These are phyloP conservation scores for Gelatoporia subvermispora DNA, from an alignment of 768 basidiomycete genomes.

Conservation along the genomic window DNA sequence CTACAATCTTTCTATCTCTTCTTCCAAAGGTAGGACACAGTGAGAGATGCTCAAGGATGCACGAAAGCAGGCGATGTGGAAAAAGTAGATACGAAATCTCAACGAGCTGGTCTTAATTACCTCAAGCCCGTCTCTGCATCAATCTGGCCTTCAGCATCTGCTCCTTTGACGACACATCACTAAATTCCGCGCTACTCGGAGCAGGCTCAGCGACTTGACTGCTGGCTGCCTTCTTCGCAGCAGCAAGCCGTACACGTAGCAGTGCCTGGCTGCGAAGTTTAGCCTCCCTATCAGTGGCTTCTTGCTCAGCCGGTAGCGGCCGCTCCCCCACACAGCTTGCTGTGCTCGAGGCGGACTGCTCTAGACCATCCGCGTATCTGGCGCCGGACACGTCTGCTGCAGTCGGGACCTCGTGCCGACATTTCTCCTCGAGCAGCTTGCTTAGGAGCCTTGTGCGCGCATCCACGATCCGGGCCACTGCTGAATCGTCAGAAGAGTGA, in stretches of 20 bases:
- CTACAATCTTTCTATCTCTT: too few species aligned
- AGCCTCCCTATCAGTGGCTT: slow-evolving; percentile 31
- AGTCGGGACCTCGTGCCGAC: slow-evolving; percentile 7
- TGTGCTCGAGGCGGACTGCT: neutral
- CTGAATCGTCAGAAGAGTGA: neutral
- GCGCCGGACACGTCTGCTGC: neutral
- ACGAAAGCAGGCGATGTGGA: too few species aligned
- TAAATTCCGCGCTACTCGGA: slow-evolving; percentile 6
- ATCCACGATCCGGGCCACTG: slow-evolving; percentile 1
- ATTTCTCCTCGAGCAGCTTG: slow-evolving; percentile 42
- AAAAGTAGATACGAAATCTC: too few species aligned
- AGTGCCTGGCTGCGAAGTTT: slow-evolving; percentile 44
- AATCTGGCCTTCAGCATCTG: slow-evolving; percentile 8
- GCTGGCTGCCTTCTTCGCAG: slow-evolving; percentile 31
- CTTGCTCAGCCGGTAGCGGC: slow-evolving; percentile 6
- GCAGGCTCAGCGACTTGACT: neutral
- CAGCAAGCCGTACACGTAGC: slow-evolving; percentile 43
- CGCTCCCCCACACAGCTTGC: too few species aligned
- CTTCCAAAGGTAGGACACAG: too few species aligned
- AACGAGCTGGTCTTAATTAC: neutral
- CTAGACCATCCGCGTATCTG: neutral
- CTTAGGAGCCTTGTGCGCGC: slow-evolving; percentile 35
- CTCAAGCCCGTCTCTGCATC: slow-evolving; percentile 3
- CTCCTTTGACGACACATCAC: slow-evolving; percentile 8
- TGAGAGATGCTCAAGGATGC: too few species aligned